Evolutionary conservation across 805 yeast genomes (phyloP).

Genomic region (Citeromyces matritensis): DNA sequence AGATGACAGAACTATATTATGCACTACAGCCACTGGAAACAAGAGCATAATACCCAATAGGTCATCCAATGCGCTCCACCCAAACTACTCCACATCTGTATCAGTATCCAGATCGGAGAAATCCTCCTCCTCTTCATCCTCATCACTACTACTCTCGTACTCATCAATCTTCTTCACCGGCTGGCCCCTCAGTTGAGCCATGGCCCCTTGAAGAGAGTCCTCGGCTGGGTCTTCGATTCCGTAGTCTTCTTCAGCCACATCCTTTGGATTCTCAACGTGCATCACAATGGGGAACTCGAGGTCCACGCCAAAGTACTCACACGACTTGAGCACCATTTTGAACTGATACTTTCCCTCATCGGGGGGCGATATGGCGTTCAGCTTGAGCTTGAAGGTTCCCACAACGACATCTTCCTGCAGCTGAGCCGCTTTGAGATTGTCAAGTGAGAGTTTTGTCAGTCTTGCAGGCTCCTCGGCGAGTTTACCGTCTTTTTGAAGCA

Average conservation of each 20-base stretch:
- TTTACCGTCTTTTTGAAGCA: constrained; percentile 66
- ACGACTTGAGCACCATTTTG: constrained; percentile 54
- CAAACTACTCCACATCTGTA: constrained; percentile 50
- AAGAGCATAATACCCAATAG: too few species aligned
- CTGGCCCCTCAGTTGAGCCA: constrained; percentile 56
- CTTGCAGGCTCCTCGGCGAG: constrained; percentile 53
- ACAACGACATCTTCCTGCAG: constrained; percentile 29
- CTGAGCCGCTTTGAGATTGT: constrained; percentile 40
- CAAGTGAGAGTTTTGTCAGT: constrained; percentile 33
- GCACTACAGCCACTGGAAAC: too few species aligned
- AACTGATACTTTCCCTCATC: constrained; percentile 50
- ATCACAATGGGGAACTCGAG: constrained; percentile 54
- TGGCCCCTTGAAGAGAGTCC: constrained; percentile 61
- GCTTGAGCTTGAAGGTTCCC: constrained; percentile 63
- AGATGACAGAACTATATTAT: too few species aligned
- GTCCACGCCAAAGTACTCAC: constrained; percentile 75
- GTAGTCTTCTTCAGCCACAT: constrained; percentile 22
- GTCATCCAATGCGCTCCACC: too few species aligned
- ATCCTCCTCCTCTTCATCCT: constrained; percentile 11
- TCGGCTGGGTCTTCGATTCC: constrained; percentile 64
- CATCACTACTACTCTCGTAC: constrained; percentile 14
- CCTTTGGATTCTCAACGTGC: constrained; percentile 50
- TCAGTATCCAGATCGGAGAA: constrained; percentile 47
- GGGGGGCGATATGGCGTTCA: constrained; percentile 68
- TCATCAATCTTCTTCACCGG: constrained; percentile 29